phyloP scores from a whole-genome alignment of 2,329 filamentous ascomycete species.

The Botrytis fabae region DNA sequence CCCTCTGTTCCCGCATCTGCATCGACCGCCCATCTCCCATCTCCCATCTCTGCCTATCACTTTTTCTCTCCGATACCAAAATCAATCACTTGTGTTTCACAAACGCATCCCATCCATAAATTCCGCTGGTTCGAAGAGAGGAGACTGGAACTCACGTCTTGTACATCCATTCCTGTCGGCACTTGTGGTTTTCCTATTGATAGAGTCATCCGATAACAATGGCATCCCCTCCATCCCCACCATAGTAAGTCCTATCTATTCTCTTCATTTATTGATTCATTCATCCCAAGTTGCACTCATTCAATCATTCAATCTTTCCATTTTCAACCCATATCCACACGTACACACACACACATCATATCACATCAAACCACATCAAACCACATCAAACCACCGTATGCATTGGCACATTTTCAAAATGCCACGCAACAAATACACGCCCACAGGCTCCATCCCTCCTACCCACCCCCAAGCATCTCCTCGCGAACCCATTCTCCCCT shows the following conservation, averaged over 20 bases:
- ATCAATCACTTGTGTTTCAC: background rate
- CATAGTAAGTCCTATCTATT: constrained; percentile 19
- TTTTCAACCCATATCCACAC: background rate
- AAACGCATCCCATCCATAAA: background rate
- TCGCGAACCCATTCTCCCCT: constrained; percentile 11
- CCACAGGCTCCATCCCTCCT: background rate
- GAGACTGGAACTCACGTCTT: background rate
- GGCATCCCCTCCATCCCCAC: constrained; percentile 22
- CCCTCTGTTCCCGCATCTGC: background rate
- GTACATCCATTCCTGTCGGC: background rate
- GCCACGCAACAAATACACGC: constrained; percentile 22
- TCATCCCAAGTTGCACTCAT: background rate
- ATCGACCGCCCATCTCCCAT: background rate
- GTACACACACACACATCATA: background rate
- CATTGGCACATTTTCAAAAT: constrained; percentile 17
- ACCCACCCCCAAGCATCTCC: background rate
- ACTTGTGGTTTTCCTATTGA: background rate
- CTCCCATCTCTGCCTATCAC: background rate
- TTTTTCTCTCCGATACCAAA: background rate
- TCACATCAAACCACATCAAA: background rate
- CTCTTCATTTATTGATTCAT: background rate
- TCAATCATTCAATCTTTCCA: background rate
- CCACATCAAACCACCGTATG: background rate
- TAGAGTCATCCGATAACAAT: constrained; percentile 11
- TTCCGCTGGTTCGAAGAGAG: background rate